Evolutionary conservation across 345 rosid species (phyloP), one percentile per base, ranked within the genome.

Genomic region (Corchorus olitorius): DNA sequence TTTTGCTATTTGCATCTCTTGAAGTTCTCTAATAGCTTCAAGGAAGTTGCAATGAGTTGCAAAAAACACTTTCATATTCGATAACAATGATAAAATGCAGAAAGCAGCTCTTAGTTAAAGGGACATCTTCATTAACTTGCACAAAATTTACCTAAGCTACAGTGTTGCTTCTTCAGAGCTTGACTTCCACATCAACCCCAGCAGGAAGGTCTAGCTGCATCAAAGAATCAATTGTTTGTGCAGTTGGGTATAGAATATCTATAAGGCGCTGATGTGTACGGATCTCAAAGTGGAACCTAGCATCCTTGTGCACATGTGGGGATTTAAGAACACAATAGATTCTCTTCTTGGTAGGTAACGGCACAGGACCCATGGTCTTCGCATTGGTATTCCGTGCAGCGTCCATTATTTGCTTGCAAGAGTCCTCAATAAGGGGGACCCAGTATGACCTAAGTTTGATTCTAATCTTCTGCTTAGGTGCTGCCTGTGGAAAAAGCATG

Each of bases 121-220:
- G 16, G 60, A 52, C 3, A 54, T n/a, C 6, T 48, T 55, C 20
- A 56, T 48, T 35, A 74, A 50, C 27, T 4, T 48, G 17, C 13
- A 75, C 50, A 69, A 75, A 70, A 61, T 54, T 76, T 70, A 79
- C 80, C 86, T 75, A n/a, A 67, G 41, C 43, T 70, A 64, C 45
- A 59, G 56, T 4, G 34, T 22, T 43, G 41, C 33, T 69, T 77
- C 79, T 84, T 93, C 83, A 93, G 82, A 96, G 99, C 90, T 96
- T 93, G 80, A 96, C 97, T 81, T 93, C 99, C 15, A 93, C 97
- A 76, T 96, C 99, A 53, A 93, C 97, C 22, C 98, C 99, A 20
- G 95, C 92, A 72, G 99, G 99, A 81, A 96, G 94, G 86, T 92
- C 95, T 53, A 96, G 98, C 73, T 96, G 98, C 99, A 96, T 96